Percentiles rank a stretch among this genome's conserved stretches.
These are phyloP conservation scores for Ogataea minuta DNA, from an alignment of 805 yeast genomes.

Conservation along the genomic window DNA sequence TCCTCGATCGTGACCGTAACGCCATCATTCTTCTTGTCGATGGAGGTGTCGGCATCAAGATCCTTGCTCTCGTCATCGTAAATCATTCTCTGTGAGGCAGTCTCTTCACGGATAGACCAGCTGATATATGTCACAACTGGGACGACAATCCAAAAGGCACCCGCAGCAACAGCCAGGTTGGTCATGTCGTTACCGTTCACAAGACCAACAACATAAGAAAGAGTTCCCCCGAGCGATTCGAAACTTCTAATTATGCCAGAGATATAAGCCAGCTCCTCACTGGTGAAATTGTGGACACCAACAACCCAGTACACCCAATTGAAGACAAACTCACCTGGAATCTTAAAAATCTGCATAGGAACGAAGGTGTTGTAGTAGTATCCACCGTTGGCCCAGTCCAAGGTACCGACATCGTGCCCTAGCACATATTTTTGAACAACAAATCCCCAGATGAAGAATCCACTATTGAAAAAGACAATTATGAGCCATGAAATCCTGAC, in stretches of 20 bases:
- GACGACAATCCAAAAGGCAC: slow-evolving; percentile 18
- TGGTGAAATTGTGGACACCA: slow-evolving; percentile 21
- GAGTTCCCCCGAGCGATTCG: slow-evolving; percentile 25
- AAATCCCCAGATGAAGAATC: slow-evolving; percentile 23
- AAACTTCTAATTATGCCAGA: slow-evolving; percentile 25
- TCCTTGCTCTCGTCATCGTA: neutral
- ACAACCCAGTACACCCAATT: slow-evolving; percentile 30
- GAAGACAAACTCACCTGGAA: slow-evolving; percentile 24
- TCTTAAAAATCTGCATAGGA: slow-evolving; percentile 26
- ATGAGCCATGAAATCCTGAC: slow-evolving; percentile 20
- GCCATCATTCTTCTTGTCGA: too few species aligned
- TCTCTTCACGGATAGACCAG: neutral
- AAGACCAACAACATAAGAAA: slow-evolving; percentile 24
- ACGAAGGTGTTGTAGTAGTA: slow-evolving; percentile 20
- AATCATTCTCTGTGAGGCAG: neutral
- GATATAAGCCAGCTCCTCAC: slow-evolving; percentile 22
- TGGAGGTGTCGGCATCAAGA: too few species aligned
- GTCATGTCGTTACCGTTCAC: slow-evolving; percentile 26
- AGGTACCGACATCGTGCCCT: slow-evolving; percentile 6
- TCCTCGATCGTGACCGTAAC: too few species aligned
- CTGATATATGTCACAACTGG: slow-evolving; percentile 1
- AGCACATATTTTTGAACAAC: slow-evolving; percentile 12
- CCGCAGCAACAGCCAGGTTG: slow-evolving; percentile 27
- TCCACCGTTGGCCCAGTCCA: slow-evolving; percentile 24
- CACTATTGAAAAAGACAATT: slow-evolving; percentile 10